These are phyloP conservation scores for Haberlea rhodopensis DNA, from an alignment of 257 asterid genomes.

Conservation along the genomic window DNA sequence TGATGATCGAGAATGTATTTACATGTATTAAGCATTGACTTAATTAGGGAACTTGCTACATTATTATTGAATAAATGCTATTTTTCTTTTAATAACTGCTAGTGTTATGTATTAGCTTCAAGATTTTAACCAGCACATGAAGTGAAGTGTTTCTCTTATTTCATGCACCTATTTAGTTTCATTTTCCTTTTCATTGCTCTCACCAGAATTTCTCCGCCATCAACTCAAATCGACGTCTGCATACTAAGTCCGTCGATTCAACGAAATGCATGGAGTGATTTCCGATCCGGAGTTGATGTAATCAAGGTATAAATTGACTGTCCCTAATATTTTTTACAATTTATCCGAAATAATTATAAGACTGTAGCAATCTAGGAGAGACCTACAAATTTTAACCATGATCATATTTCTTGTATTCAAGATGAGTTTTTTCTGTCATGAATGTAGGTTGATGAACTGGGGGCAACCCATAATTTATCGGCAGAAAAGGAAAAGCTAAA, in stretches of 20 bases:
- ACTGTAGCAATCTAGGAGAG: too few relatives aligned
- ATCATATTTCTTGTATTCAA: too few relatives aligned
- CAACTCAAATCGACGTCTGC: slow-evolving; percentile 19
- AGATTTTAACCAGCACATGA: too few relatives aligned
- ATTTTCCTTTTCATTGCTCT: neutral
- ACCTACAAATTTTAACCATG: neutral
- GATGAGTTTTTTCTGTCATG: neutral
- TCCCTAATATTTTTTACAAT: neutral
- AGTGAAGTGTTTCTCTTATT: neutral
- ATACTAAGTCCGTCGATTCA: slow-evolving; percentile 31
- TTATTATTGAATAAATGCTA: too few relatives aligned
- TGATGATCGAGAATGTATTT: too few relatives aligned
- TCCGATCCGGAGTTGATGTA: slow-evolving; percentile 10
- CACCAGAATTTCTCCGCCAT: slow-evolving; percentile 33
- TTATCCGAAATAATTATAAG: too few relatives aligned
- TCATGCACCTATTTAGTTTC: neutral
- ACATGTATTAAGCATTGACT: too few relatives aligned
- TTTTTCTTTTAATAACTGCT: too few relatives aligned
- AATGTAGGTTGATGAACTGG: slow-evolving; percentile 34
- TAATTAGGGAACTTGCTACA: too few relatives aligned
- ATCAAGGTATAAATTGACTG: too few relatives aligned
- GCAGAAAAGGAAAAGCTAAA: slow-evolving; percentile 12
- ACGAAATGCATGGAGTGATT: too few relatives aligned
- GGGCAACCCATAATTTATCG: slow-evolving; percentile 4
- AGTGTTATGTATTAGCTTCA: too few relatives aligned